A percentile compares a stretch with the other conserved stretches of the same genome.
Evolutionary conservation across 495 filamentous ascomycete species (phyloP).

Genomic region (Hamigera avellanea): DNA sequence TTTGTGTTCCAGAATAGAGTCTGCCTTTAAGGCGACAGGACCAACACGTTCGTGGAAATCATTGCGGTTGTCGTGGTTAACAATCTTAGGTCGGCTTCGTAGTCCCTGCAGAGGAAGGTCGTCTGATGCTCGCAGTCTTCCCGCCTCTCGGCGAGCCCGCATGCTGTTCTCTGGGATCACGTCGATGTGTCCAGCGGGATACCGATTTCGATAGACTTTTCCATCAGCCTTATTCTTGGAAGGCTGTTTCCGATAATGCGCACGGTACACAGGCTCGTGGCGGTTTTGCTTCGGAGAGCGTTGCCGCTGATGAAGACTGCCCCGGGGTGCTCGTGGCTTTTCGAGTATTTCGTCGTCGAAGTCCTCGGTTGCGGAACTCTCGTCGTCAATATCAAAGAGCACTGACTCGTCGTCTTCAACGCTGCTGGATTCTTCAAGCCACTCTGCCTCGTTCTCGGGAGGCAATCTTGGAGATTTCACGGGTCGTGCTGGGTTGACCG

Average conservation of each 20-base stretch:
- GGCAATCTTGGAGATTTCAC: neutral
- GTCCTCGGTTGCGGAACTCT: slow-evolving; percentile 6
- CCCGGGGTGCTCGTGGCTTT: neutral
- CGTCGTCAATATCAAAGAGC: slow-evolving; percentile 5
- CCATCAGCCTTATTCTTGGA: neutral
- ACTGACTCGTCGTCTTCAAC: slow-evolving; percentile 6
- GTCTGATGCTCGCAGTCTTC: neutral
- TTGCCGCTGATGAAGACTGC: neutral
- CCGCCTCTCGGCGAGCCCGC: neutral
- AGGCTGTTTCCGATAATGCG: neutral
- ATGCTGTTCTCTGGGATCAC: neutral
- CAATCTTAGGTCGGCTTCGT: neutral
- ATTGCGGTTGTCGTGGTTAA: neutral
- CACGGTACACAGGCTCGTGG: slow-evolving; percentile 1
- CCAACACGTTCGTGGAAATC: neutral
- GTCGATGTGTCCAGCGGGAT: neutral
- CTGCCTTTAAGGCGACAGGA: neutral
- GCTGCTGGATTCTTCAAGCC: slow-evolving; percentile 2
- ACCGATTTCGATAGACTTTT: neutral
- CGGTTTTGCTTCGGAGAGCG: slow-evolving; percentile 5
- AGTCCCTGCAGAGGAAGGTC: neutral
- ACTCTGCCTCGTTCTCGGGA: neutral
- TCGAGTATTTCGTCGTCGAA: slow-evolving; percentile 4
- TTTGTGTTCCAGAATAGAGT: neutral
- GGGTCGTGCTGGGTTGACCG: neutral